Evolutionary conservation across 129 eudicot genomes (phyloP), one percentile per base, ranked within the genome.

Genomic region (Flaveria bidentis): DNA sequence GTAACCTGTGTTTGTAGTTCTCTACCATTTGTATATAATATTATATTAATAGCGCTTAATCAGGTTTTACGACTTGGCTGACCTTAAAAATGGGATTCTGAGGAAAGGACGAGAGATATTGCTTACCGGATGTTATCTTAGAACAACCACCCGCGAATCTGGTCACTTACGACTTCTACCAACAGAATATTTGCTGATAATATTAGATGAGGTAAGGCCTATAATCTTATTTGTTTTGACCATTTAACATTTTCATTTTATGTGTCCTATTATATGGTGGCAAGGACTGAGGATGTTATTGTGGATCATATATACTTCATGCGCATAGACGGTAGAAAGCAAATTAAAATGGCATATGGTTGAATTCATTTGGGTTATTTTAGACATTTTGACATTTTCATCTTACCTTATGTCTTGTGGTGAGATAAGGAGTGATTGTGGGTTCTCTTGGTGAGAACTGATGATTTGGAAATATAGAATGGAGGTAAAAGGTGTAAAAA

Each of bases 111-210:
- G 96, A 51, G 93, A 91, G 86, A 76, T 87, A 72, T 82, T 87
- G 15, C 83, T 91, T 58, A 94, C 98, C 42, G 98, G 98, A 72
- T 94, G 98, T 75, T 86, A 89, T 74, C 96, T 94, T 73, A 90
- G 98, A 78, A 81, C 87, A 51, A 78, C 93, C 67, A 61, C 82
- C 20, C 87, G 86, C 53, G 89, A 87, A 79, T 84, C 88, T 68
- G 90, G 82, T 47, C 84, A 79, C 73, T 64, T 90, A 61, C 85
- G 99, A 53, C 97, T 94, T 78, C 52, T 91, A 41, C 99, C 99
- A 72, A 89, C 99, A 5, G 99, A 94, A 68, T 91, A 91, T 87
- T 69, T 91, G 80, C 85, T 94, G 58, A 87, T 89, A 72, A 79
- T 94, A 71, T 80, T 94, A 63, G 93, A 94, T 75, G 96, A 86